Evolutionary conservation across 257 asterid genomes (phyloP), one percentile per base, ranked within the genome.

Genomic region (Henckelia pumila): DNA sequence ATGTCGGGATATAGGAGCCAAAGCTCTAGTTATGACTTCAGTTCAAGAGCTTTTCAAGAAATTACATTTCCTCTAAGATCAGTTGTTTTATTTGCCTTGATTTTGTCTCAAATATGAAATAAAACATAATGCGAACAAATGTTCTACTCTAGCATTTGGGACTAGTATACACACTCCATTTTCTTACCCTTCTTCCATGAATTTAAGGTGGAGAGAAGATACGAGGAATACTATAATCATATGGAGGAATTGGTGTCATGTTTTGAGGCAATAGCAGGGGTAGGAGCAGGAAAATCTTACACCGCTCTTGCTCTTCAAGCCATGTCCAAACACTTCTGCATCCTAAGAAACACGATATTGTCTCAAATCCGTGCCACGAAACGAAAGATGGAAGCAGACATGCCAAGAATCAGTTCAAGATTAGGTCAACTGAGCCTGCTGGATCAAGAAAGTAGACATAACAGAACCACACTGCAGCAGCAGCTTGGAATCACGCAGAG

Each of bases 221-320:
- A 91, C 23, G 99, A 83, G 49, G 86, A 83, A 30, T 95, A 89
- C 29, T 80, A 81, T 29, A 79, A 78, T 37, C 89, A 83, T 9
- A 74, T 89, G 87, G 95, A 89, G 21, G 88, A 83, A 20, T 50
- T 84, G 61, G 80, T 87, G 4, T 56, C 85, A 2, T 82, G 96
- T 37, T 91, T 95, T 60, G 99, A 91, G 74, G 74, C 74, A 17
- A 66, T 91, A 19, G 90, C 93, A 32, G 98, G 98, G 7, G 55
- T 77, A 7, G 97, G 91, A 22, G 73, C 92, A 1, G 96, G 95
- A 2, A 89, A 82, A 22, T 84, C 92, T 6, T 94, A 91, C 81
- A 89, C 97, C 23, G 85, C 88, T 3, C 90, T 89, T 1, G 94
- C 97, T 19, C 86, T 94, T 33, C 84, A 89, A 53, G 98, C 97